Evolutionary conservation across 495 filamentous ascomycete species (phyloP), one percentile per base, ranked within the genome.

Genomic region (Aspergillus indologenus): DNA sequence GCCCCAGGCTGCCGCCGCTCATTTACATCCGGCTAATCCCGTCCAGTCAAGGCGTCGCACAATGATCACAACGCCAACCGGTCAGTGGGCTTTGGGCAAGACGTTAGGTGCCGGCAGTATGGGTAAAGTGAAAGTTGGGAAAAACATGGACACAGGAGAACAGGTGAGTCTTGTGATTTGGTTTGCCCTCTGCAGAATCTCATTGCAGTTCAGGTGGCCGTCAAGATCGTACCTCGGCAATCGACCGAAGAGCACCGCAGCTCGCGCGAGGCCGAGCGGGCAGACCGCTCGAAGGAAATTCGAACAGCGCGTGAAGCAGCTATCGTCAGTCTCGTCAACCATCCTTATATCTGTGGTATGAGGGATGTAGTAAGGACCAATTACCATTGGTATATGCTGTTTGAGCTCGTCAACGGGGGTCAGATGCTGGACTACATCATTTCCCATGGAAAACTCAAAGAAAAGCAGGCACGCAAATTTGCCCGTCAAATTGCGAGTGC

Each of bases 391-490:
- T 99, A 99, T 72, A 99, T 99, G 94, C 85, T 99, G 21, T 99
- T 98, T 69, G 94, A 99, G 76, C 96, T 96, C 71, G 95, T 99
- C 74, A 97, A 99, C 70, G 94, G 94, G 50, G 95, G 94, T 15
- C 94, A 99, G 72, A 99, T 99, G 94, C 84, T 99, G 45, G 94
- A 99, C 77, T 99, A 99, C 72, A 99, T 99, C 73, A 99, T 99
- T 67, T 96, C 91, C 14, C 94, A 99, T 69, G 95, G 94, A 51
- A 87, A 93, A 59, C 75, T 99, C 65, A 98, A 98, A 79, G 94
- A 99, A 76, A 99, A 99, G 70, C 93, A 96, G 73, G 94, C 94
- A 2, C 87, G 94, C 59, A 99, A 98, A 68, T 99, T 99, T 68
- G 93, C 90, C 21, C 87, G 94, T 23, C 94, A 99, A 75, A 97